Percentiles rank a stretch among this genome's conserved stretches.
Conservation (phyloP, 192 early-diverging fungal genomes). For the Ambispora gerdemannii region DNA sequence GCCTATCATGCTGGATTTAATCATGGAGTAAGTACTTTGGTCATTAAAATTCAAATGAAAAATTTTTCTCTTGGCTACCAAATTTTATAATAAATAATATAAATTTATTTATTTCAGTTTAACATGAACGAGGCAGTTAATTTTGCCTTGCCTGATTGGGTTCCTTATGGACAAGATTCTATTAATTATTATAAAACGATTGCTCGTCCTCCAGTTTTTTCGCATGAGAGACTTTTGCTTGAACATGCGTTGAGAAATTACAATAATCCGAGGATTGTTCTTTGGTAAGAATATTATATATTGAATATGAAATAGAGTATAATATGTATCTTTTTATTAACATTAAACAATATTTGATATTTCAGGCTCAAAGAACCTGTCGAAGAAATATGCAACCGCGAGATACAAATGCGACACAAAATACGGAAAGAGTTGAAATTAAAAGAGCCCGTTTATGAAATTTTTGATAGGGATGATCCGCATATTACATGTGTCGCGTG, state of each 20-base stretch:
- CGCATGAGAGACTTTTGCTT: conserved; percentile 89
- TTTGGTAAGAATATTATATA: neutral
- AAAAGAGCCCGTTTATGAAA: conserved; percentile 44
- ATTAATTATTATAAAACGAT: conserved; percentile 78
- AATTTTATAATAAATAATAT: neutral
- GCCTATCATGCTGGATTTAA: conserved; percentile 97
- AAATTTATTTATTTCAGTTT: conserved; percentile 56
- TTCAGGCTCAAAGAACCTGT: conserved; percentile 47
- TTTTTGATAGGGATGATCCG: conserved; percentile 55
- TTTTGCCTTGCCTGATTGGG: conserved; percentile 93
- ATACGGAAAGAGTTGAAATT: conserved; percentile 35
- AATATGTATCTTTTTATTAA: neutral
- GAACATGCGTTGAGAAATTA: conserved; percentile 49
- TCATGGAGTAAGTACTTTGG: conserved; percentile 67
- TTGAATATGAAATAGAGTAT: neutral
- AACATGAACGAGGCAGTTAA: conserved; percentile 98
- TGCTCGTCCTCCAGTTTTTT: conserved; percentile 82
- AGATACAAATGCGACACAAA: conserved; percentile 48
- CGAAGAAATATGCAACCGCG: conserved; percentile 51
- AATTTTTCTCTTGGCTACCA: too few relatives aligned
- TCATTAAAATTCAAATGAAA: too few relatives aligned
- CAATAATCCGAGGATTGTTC: neutral
- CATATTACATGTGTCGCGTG: conserved; percentile 65
- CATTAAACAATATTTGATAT: conserved; percentile 17
- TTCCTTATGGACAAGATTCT: conserved; percentile 76